Percentiles rank a stretch among this genome's conserved stretches.
Conservation (phyloP, 2,329 filamentous ascomycete genomes). For the Aureobasidium sp. region DNA sequence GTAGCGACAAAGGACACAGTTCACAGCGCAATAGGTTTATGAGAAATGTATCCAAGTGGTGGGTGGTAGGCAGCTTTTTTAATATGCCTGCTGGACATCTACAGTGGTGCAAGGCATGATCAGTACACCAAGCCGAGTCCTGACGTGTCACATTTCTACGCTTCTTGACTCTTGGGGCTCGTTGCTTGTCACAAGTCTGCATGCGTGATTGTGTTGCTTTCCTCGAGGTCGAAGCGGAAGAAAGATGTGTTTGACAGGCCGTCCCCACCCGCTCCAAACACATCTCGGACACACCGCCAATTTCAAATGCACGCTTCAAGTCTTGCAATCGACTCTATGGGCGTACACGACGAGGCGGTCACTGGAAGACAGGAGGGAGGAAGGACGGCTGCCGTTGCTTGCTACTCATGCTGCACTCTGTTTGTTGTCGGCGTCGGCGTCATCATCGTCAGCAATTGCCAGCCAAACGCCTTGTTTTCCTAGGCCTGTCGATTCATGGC, state of each 20-base stretch:
- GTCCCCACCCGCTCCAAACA: constrained; percentile 10
- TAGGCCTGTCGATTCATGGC: background rate
- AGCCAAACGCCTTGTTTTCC: constrained; percentile 6
- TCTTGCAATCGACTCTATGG: constrained; percentile 2
- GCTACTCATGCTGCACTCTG: background rate
- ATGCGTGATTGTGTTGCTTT: constrained; percentile 9
- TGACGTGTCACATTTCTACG: constrained; percentile 10
- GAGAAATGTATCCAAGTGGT: background rate
- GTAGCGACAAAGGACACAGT: background rate
- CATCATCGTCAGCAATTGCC: constrained; percentile 3
- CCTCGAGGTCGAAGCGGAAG: constrained; percentile 1
- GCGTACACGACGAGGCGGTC: constrained; percentile 3
- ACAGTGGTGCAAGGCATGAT: constrained; percentile 10
- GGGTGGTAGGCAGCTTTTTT: background rate
- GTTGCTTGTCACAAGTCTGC: constrained; percentile 10
- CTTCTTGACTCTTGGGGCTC: constrained; percentile 2
- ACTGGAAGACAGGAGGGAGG: background rate
- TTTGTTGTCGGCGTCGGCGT: constrained; percentile 3
- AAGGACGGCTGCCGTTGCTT: constrained; percentile 4
- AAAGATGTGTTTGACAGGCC: constrained; percentile 10
- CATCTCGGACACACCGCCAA: constrained; percentile 8
- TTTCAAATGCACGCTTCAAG: constrained; percentile 7
- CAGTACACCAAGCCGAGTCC: constrained; percentile 5
- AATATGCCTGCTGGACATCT: background rate
- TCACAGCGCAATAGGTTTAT: background rate